Percentiles rank a stretch among this genome's conserved stretches.
These are phyloP conservation scores for Scedosporium boydii DNA, from an alignment of 2,329 filamentous ascomycete genomes.

Conservation along the genomic window DNA sequence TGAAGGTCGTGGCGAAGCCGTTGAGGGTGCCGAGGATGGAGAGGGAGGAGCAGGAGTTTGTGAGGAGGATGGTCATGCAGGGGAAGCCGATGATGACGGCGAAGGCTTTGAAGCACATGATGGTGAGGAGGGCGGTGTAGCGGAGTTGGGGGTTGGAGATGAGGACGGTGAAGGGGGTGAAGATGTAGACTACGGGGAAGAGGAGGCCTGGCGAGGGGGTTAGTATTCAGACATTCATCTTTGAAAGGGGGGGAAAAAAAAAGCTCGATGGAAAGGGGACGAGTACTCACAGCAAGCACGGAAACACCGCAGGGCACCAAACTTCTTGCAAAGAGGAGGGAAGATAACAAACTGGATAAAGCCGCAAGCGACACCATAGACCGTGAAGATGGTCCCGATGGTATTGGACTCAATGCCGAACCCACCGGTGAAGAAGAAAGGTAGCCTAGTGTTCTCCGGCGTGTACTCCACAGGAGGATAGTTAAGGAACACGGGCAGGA, in stretches of 20 bases:
- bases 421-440: constrained; percentile 74
- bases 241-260: background rate
- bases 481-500: constrained; percentile 82
- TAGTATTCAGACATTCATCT: background rate
- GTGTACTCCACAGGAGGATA: constrained; percentile 53
- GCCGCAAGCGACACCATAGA: constrained; percentile 72
- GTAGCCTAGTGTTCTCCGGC: constrained; percentile 50
- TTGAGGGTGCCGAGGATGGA: constrained; percentile 80
- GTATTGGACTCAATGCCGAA: constrained; percentile 64
- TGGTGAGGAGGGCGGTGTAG: constrained; percentile 49
- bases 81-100: constrained; percentile 80
- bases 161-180: constrained; percentile 74
- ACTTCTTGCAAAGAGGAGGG: constrained; percentile 61
- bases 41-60: constrained; percentile 71
- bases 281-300: constrained; percentile 43
- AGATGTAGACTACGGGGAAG: constrained; percentile 67
- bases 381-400: constrained; percentile 78
- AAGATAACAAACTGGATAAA: constrained; percentile 81
- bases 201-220: constrained; percentile 33
- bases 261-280: background rate
- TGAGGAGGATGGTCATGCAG: constrained; percentile 80
- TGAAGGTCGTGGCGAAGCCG: constrained; percentile 76
- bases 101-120: constrained; percentile 68
- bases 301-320: constrained; percentile 67
- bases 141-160: constrained; percentile 38